Base-by-base conservation (phyloP, 2,329 filamentous ascomycete species). In the Sarocladium kiliense region DNA sequence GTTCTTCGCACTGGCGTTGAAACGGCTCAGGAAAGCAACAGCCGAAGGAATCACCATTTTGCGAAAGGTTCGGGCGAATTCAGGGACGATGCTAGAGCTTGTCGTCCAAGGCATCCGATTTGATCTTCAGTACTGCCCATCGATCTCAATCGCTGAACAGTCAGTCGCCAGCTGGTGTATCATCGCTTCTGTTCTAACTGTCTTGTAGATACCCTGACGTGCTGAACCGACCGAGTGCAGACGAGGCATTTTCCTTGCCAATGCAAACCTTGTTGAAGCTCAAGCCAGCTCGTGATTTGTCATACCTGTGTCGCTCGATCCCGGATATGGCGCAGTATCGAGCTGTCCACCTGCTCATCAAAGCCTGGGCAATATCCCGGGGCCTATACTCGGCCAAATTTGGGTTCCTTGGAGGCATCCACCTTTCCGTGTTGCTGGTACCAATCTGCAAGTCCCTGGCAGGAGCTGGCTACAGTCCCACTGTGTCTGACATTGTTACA, bases 121-220 rank as follows among this genome's bases (percentile, higher is more conserved):
- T 61, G 82, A 88, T 63, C 68, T 89, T 50, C 85, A 87, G 58
- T 89, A 89, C 64, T 87, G 84, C 59, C 76, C 82, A 5, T 81
- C 85, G 1, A 70, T 75, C 2, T 70, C 71, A 27, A 70, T 88
- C 42, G 74, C 81, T 2, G 76, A 84, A 64, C 75, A 72, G 71
- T 72, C 60, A 59, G 60, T 44, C 18, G 12, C 4, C 10, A 5
- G n/a, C 12, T 7, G 30, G 11, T 3, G 16, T 23, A 16, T 18
- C 23, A 18, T 53, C 21, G 27, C n/a, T 5, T n/a, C 11, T 37
- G 16, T 19, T 21, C 27, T 37, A 10, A 26, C 7, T 4, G 9
- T 10, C 5, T 14, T 10, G 19, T 23, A 53, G 49, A 23, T 82
- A 75, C 73, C 78, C 78, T 0, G 63, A 72, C 2, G 68, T 76